Percentiles rank a stretch among this genome's conserved stretches.
phyloP scores from a whole-genome alignment of 2,329 filamentous ascomycete species.

The Diaporthe sp. region DNA sequence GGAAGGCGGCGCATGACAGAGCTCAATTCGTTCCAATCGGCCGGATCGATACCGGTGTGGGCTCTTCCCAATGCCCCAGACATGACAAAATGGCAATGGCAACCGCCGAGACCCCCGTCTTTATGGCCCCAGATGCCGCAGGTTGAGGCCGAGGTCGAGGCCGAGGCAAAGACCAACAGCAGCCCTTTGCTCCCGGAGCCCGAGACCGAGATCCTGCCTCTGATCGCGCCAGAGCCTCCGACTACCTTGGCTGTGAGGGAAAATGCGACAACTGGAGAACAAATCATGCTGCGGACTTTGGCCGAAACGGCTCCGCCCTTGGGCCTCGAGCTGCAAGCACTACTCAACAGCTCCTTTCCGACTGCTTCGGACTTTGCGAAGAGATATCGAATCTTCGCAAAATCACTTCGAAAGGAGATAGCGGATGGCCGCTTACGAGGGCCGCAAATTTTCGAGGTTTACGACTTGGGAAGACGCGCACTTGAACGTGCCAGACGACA shows the following conservation, averaged over 20 bases:
- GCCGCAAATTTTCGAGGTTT: constrained; percentile 30
- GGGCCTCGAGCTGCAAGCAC: constrained; percentile 46
- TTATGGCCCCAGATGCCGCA: constrained; percentile 27
- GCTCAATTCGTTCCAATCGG: constrained; percentile 58
- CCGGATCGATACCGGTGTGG: constrained; percentile 60
- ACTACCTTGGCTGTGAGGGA: background rate
- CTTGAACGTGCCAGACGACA: background rate
- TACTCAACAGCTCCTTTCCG: constrained; percentile 11
- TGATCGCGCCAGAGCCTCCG: background rate
- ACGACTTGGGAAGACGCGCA: constrained; percentile 10
- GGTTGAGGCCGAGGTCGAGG: constrained; percentile 2
- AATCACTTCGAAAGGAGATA: constrained; percentile 11
- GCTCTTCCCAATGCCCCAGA: constrained; percentile 60
- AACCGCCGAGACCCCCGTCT: constrained; percentile 55
- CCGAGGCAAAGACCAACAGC: background rate
- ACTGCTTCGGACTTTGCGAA: constrained; percentile 10
- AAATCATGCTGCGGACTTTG: background rate
- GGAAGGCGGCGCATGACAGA: constrained; percentile 69
- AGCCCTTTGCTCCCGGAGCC: background rate
- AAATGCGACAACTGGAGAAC: background rate
- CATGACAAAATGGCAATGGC: constrained; percentile 66
- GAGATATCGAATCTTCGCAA: background rate
- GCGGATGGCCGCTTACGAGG: constrained; percentile 30
- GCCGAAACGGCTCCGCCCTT: background rate
- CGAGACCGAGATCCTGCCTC: background rate